Conservation (phyloP, 805 yeast genomes). For the Phaffomyces thermotolerans region DNA sequence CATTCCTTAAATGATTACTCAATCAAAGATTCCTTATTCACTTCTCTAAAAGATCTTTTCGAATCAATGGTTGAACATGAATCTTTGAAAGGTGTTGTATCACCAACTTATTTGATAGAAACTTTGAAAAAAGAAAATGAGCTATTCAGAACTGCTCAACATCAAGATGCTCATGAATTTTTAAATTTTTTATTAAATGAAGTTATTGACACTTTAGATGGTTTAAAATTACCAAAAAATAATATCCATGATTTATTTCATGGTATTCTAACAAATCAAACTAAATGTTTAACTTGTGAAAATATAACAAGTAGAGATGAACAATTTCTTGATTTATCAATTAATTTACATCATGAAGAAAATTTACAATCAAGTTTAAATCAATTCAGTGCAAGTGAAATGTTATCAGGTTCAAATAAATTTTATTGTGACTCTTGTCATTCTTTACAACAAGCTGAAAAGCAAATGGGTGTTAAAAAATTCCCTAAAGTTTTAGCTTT, state of each 20-base stretch:
- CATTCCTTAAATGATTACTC: slow-evolving; percentile 49
- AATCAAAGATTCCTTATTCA: slow-evolving; percentile 43
- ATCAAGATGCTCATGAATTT: slow-evolving; percentile 98
- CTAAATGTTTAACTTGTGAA: slow-evolving; percentile 87
- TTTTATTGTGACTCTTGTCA: slow-evolving; percentile 89
- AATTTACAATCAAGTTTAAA: slow-evolving; percentile 71
- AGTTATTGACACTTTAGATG: slow-evolving; percentile 38
- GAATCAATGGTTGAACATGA: slow-evolving; percentile 73
- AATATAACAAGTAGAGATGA: slow-evolving; percentile 76
- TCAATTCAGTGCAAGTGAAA: slow-evolving; percentile 80
- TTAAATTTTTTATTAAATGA: slow-evolving; percentile 81
- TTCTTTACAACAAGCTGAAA: slow-evolving; percentile 89
- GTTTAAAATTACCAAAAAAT: slow-evolving; percentile 25
- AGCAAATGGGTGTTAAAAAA: slow-evolving; percentile 71
- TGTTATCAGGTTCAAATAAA: slow-evolving; percentile 80
- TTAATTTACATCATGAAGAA: slow-evolving; percentile 72
- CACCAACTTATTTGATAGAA: slow-evolving; percentile 69
- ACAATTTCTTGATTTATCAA: slow-evolving; percentile 75
- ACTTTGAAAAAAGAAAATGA: slow-evolving; percentile 77
- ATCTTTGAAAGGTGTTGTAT: slow-evolving; percentile 71
- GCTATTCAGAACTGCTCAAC: slow-evolving; percentile 85
- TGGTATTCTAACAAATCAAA: slow-evolving; percentile 79
- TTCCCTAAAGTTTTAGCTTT: slow-evolving; percentile 75
- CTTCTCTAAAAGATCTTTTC: slow-evolving; percentile 76
- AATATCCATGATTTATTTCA: slow-evolving; percentile 71